Percentiles rank a stretch among this genome's conserved stretches.
Evolutionary conservation across 805 yeast genomes (phyloP).

Genomic region (Yueomyces sp.): DNA sequence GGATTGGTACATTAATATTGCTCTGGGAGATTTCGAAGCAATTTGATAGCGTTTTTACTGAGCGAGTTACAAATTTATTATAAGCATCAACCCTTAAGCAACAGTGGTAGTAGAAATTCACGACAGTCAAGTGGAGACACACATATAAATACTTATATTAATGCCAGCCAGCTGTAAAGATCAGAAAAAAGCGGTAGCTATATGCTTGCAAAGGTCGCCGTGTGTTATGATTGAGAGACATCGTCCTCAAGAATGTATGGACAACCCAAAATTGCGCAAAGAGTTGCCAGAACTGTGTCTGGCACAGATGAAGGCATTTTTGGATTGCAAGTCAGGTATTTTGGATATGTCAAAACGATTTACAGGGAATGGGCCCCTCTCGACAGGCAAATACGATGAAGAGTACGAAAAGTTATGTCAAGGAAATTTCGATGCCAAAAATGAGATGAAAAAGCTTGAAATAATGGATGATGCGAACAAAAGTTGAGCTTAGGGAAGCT

Average conservation of each 20-base stretch:
- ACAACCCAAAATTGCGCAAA: conserved; percentile 60
- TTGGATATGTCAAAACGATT: conserved; percentile 87
- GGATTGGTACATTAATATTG: no score
- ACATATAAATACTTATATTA: not conserved
- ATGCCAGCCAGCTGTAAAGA: conserved; percentile 85
- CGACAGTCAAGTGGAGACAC: no score
- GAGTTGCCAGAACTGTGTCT: conserved; percentile 81
- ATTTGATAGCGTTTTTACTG: no score
- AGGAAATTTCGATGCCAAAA: conserved; percentile 74
- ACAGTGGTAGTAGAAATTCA: no score
- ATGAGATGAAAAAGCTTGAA: conserved; percentile 64
- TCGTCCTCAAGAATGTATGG: conserved; percentile 79
- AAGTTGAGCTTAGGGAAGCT: conserved; percentile 9
- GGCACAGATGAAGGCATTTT: conserved; percentile 70
- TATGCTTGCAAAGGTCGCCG: conserved; percentile 91
- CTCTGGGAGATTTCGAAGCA: no score
- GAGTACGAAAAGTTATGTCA: conserved; percentile 63
- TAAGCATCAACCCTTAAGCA: no score
- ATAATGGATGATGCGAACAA: conserved; percentile 40
- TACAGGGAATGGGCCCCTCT: conserved; percentile 84
- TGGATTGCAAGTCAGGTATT: conserved; percentile 84
- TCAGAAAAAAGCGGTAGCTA: conserved; percentile 87
- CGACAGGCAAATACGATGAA: conserved; percentile 87
- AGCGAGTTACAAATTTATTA: no score
- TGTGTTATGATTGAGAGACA: conserved; percentile 85